phyloP scores from a whole-genome alignment of 225 moss, liverwort and hornwort genomes.

The Physcomitrellopsis africana region DNA sequence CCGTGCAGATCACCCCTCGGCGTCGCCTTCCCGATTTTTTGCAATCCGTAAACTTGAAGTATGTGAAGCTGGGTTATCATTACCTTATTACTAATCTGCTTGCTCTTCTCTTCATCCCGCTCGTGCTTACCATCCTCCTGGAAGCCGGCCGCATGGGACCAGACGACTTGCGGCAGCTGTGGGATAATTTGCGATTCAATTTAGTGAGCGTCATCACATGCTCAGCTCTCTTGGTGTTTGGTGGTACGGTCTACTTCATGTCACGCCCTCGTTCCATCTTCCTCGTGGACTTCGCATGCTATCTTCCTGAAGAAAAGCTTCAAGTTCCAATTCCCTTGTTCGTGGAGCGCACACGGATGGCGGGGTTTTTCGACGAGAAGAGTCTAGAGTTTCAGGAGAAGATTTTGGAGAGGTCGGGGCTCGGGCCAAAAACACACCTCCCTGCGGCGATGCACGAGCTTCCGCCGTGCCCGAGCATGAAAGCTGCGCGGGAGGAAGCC shows the following conservation, averaged over 20 bases:
- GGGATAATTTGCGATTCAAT: slow-evolving; percentile 63
- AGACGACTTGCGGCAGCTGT: slow-evolving; percentile 49
- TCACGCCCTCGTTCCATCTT: slow-evolving; percentile 48
- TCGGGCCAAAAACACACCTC: slow-evolving; percentile 39
- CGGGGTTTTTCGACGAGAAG: slow-evolving; percentile 60
- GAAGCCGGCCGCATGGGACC: slow-evolving; percentile 59
- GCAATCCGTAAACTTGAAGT: slow-evolving; percentile 62
- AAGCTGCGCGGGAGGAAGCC: slow-evolving; percentile 51
- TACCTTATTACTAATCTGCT: slow-evolving; percentile 57
- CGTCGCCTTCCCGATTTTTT: slow-evolving; percentile 57
- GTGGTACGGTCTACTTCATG: slow-evolving; percentile 59
- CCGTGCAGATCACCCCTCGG: slow-evolving; percentile 50
- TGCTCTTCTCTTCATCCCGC: slow-evolving; percentile 51
- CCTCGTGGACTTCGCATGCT: slow-evolving; percentile 55
- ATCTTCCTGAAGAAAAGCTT: slow-evolving; percentile 49
- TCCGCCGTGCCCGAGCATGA: slow-evolving; percentile 60
- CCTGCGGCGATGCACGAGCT: slow-evolving; percentile 57
- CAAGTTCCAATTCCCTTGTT: slow-evolving; percentile 55
- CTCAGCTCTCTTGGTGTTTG: slow-evolving; percentile 58
- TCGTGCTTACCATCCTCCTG: slow-evolving; percentile 42
- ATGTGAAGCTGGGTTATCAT: slow-evolving; percentile 62
- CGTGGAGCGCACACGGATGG: slow-evolving; percentile 56
- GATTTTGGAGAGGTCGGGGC: slow-evolving; percentile 52
- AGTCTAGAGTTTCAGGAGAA: slow-evolving; percentile 55
- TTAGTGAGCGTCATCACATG: slow-evolving; percentile 62